Conservation (phyloP, 2,329 filamentous ascomycete genomes). For the Fusarium ramigenum region DNA sequence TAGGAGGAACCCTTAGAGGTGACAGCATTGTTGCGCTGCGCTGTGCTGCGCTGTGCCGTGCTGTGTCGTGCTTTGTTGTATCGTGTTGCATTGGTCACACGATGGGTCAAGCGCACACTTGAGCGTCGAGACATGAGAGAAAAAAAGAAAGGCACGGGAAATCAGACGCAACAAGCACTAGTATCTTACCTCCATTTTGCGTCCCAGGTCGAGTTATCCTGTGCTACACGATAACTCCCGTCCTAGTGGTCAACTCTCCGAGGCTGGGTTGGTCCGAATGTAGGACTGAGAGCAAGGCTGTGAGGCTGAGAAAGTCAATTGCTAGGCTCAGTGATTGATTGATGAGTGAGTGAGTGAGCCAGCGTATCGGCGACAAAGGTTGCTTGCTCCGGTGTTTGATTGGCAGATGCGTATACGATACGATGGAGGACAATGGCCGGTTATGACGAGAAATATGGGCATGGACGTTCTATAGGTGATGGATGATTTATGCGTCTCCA, state of each 20-base stretch:
- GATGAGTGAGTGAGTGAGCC: not conserved
- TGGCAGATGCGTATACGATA: not conserved
- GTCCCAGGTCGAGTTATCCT: not conserved
- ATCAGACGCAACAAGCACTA: not conserved
- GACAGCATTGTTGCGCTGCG: slow-evolving; percentile 1
- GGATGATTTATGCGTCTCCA: slow-evolving; percentile 1
- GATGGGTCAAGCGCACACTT: slow-evolving; percentile 20
- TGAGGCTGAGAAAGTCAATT: slow-evolving; percentile 25
- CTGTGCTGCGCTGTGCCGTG: not conserved
- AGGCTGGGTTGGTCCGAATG: slow-evolving; percentile 3
- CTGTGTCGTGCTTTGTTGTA: not conserved
- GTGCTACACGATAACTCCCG: slow-evolving; percentile 4
- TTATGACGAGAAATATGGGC: not conserved
- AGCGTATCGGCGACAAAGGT: slow-evolving; percentile 1
- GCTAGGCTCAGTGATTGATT: slow-evolving; percentile 11
- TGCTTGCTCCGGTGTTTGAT: slow-evolving; percentile 1
- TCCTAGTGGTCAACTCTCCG: slow-evolving; percentile 8
- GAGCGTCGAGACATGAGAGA: not conserved
- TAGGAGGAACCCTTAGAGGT: not conserved
- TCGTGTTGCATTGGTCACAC: slow-evolving; percentile 21
- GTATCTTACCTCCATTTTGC: slow-evolving; percentile 35
- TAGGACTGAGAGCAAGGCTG: slow-evolving; percentile 13
- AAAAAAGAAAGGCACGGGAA: not conserved
- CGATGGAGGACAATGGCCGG: not conserved
- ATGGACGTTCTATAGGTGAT: not conserved